Evolutionary conservation across 805 yeast genomes (phyloP).

Genomic region (Suhomyces xylopsoci): DNA sequence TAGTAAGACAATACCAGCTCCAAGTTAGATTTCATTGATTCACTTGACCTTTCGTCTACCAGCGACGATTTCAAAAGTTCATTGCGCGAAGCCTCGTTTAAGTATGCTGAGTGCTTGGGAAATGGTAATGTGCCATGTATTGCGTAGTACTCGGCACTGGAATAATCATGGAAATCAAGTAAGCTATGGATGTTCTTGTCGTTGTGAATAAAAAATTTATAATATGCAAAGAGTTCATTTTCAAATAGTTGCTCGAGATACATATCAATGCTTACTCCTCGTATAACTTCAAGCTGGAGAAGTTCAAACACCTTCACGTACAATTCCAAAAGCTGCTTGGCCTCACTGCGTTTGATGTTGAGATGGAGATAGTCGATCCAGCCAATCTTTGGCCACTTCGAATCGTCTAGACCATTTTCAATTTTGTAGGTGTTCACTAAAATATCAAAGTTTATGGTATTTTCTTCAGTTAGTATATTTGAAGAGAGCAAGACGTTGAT

Average conservation of each 20-base stretch:
- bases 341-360: conserved; percentile 24
- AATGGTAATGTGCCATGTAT: conserved; percentile 19
- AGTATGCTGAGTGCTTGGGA: conserved; percentile 9
- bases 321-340: conserved; percentile 21
- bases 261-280: not conserved
- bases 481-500: conserved; percentile 15
- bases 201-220: not conserved
- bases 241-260: not conserved
- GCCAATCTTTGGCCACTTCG: conserved; percentile 35
- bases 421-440: conserved; percentile 25
- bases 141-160: conserved; percentile 33
- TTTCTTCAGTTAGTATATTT: conserved; percentile 13
- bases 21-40: not conserved
- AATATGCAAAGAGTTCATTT: not conserved
- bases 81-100: not conserved
- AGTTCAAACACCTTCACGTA: conserved; percentile 37
- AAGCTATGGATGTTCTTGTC: conserved; percentile 5
- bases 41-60: not conserved
- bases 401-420: conserved; percentile 27
- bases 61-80: not conserved
- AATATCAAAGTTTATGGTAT: conserved; percentile 22
- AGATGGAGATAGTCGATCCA: conserved; percentile 36
- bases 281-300: conserved; percentile 8
- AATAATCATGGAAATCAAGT: conserved; percentile 26
- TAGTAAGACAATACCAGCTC: not conserved